phyloP scores from a whole-genome alignment of 805 yeast species.

The Zygosaccharomyces lentus region DNA sequence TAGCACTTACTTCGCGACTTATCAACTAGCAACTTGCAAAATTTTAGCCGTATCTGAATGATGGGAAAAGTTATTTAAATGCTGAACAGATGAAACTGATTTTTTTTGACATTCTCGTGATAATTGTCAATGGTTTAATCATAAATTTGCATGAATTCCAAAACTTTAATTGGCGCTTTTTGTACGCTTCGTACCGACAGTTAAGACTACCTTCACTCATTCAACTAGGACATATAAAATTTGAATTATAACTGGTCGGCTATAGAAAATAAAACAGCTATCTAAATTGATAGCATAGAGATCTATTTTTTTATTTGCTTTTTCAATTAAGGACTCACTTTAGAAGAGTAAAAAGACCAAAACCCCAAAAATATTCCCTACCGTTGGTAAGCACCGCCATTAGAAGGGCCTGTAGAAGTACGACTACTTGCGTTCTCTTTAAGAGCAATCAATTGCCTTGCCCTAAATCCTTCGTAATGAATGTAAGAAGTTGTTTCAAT shows the following conservation, averaged over 20 bases:
- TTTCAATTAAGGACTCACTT: not conserved
- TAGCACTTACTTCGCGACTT: no score
- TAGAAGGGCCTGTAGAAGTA: constrained; percentile 36
- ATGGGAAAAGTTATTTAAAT: no score
- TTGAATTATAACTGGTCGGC: not conserved
- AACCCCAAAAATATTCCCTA: not conserved
- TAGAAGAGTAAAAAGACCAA: not conserved
- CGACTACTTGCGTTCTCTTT: constrained; percentile 73
- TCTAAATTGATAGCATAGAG: not conserved
- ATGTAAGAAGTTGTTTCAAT: constrained; percentile 84
- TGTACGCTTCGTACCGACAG: no score
- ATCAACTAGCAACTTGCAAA: no score
- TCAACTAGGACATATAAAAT: not conserved
- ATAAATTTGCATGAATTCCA: no score
- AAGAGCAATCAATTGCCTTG: constrained; percentile 88
- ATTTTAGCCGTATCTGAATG: no score
- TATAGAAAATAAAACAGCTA: not conserved
- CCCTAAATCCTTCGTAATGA: constrained; percentile 90
- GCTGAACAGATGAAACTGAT: no score
- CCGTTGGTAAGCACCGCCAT: constrained; percentile 22
- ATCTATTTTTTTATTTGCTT: not conserved
- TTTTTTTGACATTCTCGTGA: no score
- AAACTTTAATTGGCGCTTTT: no score
- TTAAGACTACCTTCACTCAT: not conserved
- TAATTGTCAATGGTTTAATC: no score